Base-by-base conservation (phyloP, 2,329 filamentous ascomycete species). In the Exutisphaerella laricina region DNA sequence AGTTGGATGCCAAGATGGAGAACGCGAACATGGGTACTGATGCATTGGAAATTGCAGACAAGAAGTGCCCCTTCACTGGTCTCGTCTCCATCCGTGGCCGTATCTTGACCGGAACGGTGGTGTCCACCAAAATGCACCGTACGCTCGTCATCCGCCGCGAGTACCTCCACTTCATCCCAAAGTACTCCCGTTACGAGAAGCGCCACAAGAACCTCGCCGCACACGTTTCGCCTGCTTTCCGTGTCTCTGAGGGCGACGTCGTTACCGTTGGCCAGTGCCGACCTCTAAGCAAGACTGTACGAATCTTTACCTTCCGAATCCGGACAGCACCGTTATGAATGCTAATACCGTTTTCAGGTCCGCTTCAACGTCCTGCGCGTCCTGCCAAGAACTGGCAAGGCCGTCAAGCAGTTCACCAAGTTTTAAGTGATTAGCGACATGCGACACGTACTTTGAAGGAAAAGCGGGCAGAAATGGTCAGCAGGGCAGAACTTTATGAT, bases 71-170 rank as follows among this genome's bases (percentile, higher is more conserved):
- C 62, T 98, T 98, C 85, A 95, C 88, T 64, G 94, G 94, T 72
- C 80, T 90, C 72, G 89, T 98, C 72, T 97, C 92, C 60, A 98
- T 98, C 80, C 92, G 92, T 79, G 92, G 92, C 74, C 90, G 92
- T 90, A 98, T 98, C 82, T 80, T 98, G 62, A 97, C 90, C 71
- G 92, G 92, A 69, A 96, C 88, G 70, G 92, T 98, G 69, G 85
- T 97, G 69, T 97, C 90, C 66, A 98, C 92, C 77, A 98, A 98
- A 87, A 98, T 98, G 92, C 92, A 98, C 86, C 87, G 92, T 77
- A 98, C 92, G 66, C 78, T 97, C 71, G 85, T 98, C 77, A 94
- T 98, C 81, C 92, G 92, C 73, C 85, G 92, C 75, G 92, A 98
- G 82, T 98, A 98, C 82, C 88, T 98, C 55, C 92, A 98, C 81